Percentiles rank a stretch among this genome's conserved stretches.
Conservation (phyloP, 1,139 yeast genomes). For the Hyphopichia wangnamkhiaoensis region DNA sequence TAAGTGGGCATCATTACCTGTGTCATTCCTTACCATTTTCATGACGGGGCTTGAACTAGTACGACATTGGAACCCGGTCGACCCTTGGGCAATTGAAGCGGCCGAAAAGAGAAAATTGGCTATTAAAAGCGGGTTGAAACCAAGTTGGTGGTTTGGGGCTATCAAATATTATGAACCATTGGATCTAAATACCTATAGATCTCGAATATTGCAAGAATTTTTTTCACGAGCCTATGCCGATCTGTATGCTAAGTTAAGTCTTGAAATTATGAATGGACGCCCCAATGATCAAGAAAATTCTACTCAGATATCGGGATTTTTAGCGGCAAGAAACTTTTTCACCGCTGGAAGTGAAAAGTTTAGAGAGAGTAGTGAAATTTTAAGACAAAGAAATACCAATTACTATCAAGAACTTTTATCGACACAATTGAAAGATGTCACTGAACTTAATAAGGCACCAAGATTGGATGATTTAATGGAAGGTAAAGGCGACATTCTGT, state of each 20-base stretch:
- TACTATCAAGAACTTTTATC: slow-evolving; percentile 20
- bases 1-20: slow-evolving; percentile 12
- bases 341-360: too few relatives aligned
- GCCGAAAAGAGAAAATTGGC: slow-evolving; percentile 48
- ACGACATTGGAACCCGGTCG: slow-evolving; percentile 52
- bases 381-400: slow-evolving; percentile 7
- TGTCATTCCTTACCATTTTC: neutral
- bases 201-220: too few relatives aligned
- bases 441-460: slow-evolving; percentile 39
- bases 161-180: slow-evolving; percentile 52
- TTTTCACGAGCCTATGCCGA: too few relatives aligned
- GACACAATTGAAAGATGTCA: slow-evolving; percentile 28
- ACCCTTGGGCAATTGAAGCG: slow-evolving; percentile 69
- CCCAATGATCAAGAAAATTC: too few relatives aligned
- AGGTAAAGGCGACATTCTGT: slow-evolving; percentile 25
- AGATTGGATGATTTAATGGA: slow-evolving; percentile 40
- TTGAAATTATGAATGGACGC: too few relatives aligned
- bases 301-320: too few relatives aligned
- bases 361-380: too few relatives aligned
- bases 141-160: slow-evolving; percentile 63
- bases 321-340: too few relatives aligned
- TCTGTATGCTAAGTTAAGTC: too few relatives aligned
- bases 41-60: slow-evolving; percentile 51
- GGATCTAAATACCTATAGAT: slow-evolving; percentile 46
- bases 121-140: slow-evolving; percentile 39